phyloP scores from a whole-genome alignment of 257 asterid species.

The Nicotiana knightiana region DNA sequence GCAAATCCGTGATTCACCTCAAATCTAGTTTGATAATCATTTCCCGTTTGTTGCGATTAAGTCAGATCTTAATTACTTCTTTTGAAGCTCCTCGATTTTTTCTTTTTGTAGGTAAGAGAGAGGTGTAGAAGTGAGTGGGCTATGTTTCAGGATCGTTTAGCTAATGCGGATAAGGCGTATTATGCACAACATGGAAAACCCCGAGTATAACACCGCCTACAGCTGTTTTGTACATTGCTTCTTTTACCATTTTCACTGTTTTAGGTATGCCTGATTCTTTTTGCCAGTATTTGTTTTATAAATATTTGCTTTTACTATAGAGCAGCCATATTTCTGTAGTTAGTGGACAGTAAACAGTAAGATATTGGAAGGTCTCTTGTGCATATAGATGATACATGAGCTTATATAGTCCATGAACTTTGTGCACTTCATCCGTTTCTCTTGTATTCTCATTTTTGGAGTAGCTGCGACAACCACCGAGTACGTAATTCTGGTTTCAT shows the following conservation, averaged over 20 bases:
- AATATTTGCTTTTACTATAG: conserved; percentile 7
- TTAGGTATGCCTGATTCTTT: not conserved
- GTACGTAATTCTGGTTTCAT: not conserved
- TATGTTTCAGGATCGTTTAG: conserved; percentile 24
- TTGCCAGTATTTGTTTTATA: not conserved
- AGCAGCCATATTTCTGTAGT: not conserved
- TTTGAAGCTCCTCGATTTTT: not conserved
- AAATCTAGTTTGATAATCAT: not conserved
- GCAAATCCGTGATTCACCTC: not conserved
- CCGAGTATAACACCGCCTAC: not conserved
- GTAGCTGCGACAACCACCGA: not conserved
- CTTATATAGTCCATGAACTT: not conserved
- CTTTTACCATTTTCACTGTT: not conserved
- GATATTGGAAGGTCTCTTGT: not conserved
- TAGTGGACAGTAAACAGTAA: not conserved
- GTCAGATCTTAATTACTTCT: not conserved
- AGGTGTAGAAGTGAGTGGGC: conserved; percentile 27
- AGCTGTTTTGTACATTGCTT: conserved; percentile 14
- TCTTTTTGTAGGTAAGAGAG: conserved; percentile 17
- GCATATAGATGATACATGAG: not conserved
- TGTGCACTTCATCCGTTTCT: not conserved
- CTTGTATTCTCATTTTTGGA: not conserved
- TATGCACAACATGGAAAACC: conserved; percentile 11
- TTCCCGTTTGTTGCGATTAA: not conserved
- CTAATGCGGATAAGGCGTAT: conserved; percentile 21